A percentile compares a stretch with the other conserved stretches of the same genome.
Conservation (phyloP, 2,329 filamentous ascomycete genomes). For the Epicoccum sorghinum region DNA sequence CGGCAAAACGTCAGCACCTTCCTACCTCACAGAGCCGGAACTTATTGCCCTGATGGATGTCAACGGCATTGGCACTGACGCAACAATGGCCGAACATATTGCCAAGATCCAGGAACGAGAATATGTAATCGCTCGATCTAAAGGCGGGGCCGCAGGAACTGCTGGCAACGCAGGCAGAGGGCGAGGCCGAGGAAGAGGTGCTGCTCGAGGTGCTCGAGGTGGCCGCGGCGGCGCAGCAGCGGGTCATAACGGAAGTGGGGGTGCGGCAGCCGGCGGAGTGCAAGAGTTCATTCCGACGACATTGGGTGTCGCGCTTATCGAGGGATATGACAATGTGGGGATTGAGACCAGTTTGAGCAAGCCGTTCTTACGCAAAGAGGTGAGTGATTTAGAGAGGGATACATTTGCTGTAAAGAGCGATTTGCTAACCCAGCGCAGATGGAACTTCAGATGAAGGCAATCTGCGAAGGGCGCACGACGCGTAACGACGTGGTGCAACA, state of each 20-base stretch:
- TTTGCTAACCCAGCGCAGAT: slow-evolving; percentile 58
- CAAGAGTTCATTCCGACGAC: slow-evolving; percentile 93
- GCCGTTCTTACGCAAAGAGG: slow-evolving; percentile 91
- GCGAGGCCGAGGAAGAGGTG: slow-evolving; percentile 50
- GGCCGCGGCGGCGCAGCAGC: slow-evolving; percentile 54
- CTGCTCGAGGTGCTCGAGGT: slow-evolving; percentile 55
- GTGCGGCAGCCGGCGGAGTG: slow-evolving; percentile 56
- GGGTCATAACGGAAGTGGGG: slow-evolving; percentile 50
- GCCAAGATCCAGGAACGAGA: slow-evolving; percentile 89
- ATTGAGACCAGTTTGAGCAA: slow-evolving; percentile 93
- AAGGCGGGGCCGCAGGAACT: slow-evolving; percentile 41
- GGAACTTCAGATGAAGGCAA: slow-evolving; percentile 95
- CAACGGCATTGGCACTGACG: slow-evolving; percentile 97
- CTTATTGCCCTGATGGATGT: slow-evolving; percentile 97
- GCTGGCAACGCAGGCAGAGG: slow-evolving; percentile 50
- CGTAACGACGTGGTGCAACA: slow-evolving; percentile 77
- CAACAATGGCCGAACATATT: slow-evolving; percentile 99
- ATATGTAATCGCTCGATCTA: slow-evolving; percentile 75
- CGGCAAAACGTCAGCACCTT: slow-evolving; percentile 84
- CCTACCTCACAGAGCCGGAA: slow-evolving; percentile 92
- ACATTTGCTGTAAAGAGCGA: slow-evolving; percentile 1
- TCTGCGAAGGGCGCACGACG: slow-evolving; percentile 84
- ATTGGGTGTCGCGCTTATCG: slow-evolving; percentile 86
- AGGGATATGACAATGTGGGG: slow-evolving; percentile 94
- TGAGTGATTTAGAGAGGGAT: slow-evolving; percentile 33